phyloP scores from a whole-genome alignment of 352 stramenopile genomes.

The Globisporangium cystogenes region DNA sequence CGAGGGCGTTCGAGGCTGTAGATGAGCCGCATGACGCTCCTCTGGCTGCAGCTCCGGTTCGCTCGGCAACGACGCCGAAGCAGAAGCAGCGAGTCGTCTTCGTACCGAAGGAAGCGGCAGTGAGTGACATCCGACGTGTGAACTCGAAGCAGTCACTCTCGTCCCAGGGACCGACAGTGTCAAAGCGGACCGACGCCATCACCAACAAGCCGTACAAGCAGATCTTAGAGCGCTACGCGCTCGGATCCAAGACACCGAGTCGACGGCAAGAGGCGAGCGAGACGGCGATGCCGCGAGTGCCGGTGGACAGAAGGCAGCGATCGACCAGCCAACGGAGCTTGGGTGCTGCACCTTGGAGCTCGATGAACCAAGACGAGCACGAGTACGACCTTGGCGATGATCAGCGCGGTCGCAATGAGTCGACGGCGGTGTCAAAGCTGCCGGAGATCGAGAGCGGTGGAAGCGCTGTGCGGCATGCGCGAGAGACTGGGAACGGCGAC shows the following conservation, averaged over 20 bases:
- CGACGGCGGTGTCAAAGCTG: not conserved
- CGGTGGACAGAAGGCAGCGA: not conserved
- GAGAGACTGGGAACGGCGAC: not conserved
- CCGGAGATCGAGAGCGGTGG: not conserved
- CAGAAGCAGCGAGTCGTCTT: not conserved
- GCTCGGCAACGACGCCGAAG: not conserved
- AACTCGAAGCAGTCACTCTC: constrained; percentile 3
- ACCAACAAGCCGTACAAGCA: constrained; percentile 23
- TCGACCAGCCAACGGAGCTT: not conserved
- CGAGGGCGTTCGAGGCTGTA: constrained; percentile 33
- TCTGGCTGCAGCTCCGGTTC: not conserved
- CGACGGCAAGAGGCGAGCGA: not conserved
- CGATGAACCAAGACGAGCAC: not conserved
- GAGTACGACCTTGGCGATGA: not conserved
- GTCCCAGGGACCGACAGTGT: not conserved
- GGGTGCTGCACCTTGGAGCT: not conserved
- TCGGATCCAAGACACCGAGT: constrained; percentile 18
- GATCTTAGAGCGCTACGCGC: constrained; percentile 32
- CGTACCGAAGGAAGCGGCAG: not conserved
- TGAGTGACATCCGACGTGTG: not conserved
- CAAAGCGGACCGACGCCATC: not conserved
- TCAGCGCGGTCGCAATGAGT: not conserved
- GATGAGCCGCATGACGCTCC: not conserved
- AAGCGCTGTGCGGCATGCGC: not conserved
- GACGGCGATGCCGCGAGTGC: not conserved